Conservation (phyloP, 2,329 filamentous ascomycete genomes). For the Pseudogymnoascus sp. region DNA sequence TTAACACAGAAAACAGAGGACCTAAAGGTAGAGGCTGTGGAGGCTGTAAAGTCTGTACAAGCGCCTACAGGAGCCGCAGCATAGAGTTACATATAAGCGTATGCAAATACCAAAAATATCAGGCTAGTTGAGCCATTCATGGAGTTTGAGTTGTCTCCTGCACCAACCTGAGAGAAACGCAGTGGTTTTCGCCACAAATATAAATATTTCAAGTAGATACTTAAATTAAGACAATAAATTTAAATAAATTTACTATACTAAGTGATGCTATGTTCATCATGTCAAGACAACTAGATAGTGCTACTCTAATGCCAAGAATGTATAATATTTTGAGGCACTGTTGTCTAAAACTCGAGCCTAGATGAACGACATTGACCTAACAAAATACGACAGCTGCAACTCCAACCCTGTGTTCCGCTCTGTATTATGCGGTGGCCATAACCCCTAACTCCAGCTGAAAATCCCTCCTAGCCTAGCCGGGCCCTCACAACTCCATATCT, state of each 20-base stretch:
- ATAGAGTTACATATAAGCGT: neutral
- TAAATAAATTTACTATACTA: neutral
- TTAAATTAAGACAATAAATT: neutral
- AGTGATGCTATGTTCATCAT: neutral
- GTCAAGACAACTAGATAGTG: neutral
- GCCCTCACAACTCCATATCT: constrained; percentile 41
- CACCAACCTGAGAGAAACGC: neutral
- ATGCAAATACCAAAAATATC: neutral
- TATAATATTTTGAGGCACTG: neutral
- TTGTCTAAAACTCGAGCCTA: neutral
- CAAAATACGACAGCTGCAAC: neutral
- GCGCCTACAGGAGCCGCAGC: neutral
- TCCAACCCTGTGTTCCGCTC: neutral
- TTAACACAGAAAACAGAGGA: constrained; percentile 22
- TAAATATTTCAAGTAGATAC: neutral
- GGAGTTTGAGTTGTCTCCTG: neutral
- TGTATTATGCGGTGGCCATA: neutral
- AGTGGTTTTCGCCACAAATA: neutral
- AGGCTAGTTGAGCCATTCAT: neutral
- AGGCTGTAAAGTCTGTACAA: neutral
- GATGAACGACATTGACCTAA: neutral
- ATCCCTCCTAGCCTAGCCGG: neutral
- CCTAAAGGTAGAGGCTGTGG: constrained; percentile 19
- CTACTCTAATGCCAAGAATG: neutral
- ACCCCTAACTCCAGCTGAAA: neutral